These are phyloP conservation scores for Eruca vesicaria DNA, from an alignment of 441 rosid species.

Conservation along the genomic window DNA sequence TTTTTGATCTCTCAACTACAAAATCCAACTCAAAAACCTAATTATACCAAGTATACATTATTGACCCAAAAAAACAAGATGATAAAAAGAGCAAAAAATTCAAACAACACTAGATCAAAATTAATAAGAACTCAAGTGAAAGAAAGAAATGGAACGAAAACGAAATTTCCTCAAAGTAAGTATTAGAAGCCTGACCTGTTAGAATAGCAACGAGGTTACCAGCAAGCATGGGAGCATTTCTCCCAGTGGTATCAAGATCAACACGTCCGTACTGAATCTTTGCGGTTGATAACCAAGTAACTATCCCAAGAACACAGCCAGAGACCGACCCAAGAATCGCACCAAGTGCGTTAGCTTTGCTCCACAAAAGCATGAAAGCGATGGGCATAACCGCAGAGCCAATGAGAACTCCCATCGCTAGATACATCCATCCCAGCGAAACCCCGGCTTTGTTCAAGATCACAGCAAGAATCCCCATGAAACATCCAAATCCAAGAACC, in stretches of 20 bases:
- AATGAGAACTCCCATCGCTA: slow-evolving; percentile 85
- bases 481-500: slow-evolving; percentile 83
- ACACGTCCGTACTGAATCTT: slow-evolving; percentile 60
- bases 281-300: slow-evolving; percentile 72
- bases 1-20: neutral
- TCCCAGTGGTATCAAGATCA: slow-evolving; percentile 74
- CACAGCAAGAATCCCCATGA: slow-evolving; percentile 92
- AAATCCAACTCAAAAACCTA: neutral
- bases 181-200: slow-evolving; percentile 23
- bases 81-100: too few relatives aligned
- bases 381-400: slow-evolving; percentile 95
- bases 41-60: too few relatives aligned
- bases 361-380: slow-evolving; percentile 92
- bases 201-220: slow-evolving; percentile 85
- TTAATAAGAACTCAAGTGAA: neutral
- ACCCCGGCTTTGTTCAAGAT: slow-evolving; percentile 84
- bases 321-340: slow-evolving; percentile 64
- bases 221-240: slow-evolving; percentile 87
- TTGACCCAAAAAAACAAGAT: too few relatives aligned
- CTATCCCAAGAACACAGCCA: slow-evolving; percentile 78
- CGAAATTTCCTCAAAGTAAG: neutral
- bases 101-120: neutral
- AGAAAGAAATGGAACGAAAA: neutral
- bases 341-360: slow-evolving; percentile 78
- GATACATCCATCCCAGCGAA: slow-evolving; percentile 96